Conservation (phyloP, 495 filamentous ascomycete species). For the Extremus antarcticus region DNA sequence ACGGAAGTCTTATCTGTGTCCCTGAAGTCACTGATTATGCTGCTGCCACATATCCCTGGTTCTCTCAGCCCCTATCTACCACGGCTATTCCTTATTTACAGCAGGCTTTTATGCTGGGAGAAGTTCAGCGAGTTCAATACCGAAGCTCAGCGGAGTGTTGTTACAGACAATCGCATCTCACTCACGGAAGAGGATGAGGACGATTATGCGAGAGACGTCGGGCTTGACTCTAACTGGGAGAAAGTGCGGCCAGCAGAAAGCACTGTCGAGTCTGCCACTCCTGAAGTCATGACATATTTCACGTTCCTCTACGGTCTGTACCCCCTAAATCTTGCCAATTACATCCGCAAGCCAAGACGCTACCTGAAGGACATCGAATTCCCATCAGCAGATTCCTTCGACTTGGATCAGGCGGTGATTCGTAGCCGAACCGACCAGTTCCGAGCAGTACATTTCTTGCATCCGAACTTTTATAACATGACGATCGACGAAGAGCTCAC, state of each 20-base stretch:
- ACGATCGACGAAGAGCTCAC: constrained; percentile 62
- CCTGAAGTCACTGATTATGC: constrained; percentile 58
- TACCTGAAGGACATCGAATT: constrained; percentile 54
- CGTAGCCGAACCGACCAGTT: constrained; percentile 56
- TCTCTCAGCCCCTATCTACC: constrained; percentile 51
- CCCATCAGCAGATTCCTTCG: constrained; percentile 53
- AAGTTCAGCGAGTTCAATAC: constrained; percentile 28
- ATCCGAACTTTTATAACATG: constrained; percentile 61
- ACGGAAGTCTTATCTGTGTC: constrained; percentile 56
- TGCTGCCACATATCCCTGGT: constrained; percentile 62
- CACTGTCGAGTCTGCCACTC: constrained; percentile 47
- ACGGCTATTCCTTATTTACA: constrained; percentile 65
- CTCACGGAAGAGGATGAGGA: constrained; percentile 2
- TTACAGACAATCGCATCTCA: constrained; percentile 12
- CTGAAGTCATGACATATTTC: constrained; percentile 66
- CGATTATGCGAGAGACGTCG: constrained; percentile 1
- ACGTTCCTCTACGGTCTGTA: constrained; percentile 68
- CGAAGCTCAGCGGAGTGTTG: constrained; percentile 10
- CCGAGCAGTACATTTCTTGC: constrained; percentile 53
- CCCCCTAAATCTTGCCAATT: constrained; percentile 67
- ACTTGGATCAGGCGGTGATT: constrained; percentile 61
- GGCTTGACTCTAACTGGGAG: constrained; percentile 41
- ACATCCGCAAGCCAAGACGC: constrained; percentile 62
- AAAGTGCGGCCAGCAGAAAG: constrained; percentile 45
- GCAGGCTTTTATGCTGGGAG: constrained; percentile 64